Evolutionary conservation across 2,329 filamentous ascomycete genomes (phyloP), one percentile per base, ranked within the genome.

Genomic region (Fonsecaea multimorphosa): DNA sequence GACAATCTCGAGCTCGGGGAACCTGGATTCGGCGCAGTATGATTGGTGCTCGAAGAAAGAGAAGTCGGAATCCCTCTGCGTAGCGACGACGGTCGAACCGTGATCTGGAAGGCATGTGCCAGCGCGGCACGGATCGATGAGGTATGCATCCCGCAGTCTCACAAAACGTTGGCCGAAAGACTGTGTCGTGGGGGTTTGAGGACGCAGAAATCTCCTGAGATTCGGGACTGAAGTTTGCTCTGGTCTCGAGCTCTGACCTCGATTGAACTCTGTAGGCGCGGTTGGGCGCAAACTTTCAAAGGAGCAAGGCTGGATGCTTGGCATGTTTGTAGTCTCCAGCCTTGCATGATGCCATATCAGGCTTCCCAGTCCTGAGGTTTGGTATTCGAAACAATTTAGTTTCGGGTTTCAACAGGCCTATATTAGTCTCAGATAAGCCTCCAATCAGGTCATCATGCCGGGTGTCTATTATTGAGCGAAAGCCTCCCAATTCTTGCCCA

Each of bases 61-160:
- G 24, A 32, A 32, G 44, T 56, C 8, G 57, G 34, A 56, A 51
- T 52, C 36, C 22, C 34, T 60, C 64, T 55, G 32, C 59, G 63
- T 19, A 61, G 24, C 11, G 31, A 61, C 49, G 64, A 61, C 49
- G 64, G 68, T 7, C 77, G 77, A 46, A 79, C 68, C 4, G 79
- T 77, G 38, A 81, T 79, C 55, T 75, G 76, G 73, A 83, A 81
- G 44, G 78, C 79, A 55, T 76, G 79, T 68, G 80, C 79, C 63
- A 83, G 75, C 3, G 78, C 81, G 66, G 78, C 75, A 69, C 82
- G 78, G 4, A 78, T 71, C 5, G 78, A 78, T 52, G 76, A 80
- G 70, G 75, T 73, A 52, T 78, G 74, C 70, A 74, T 72, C 44
- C n/a, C 27, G 8, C 22, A 49, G 7, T 24, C 22, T 11, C 19